Conservation (phyloP, 768 basidiomycete genomes). For the Mycena sanguinolenta region DNA sequence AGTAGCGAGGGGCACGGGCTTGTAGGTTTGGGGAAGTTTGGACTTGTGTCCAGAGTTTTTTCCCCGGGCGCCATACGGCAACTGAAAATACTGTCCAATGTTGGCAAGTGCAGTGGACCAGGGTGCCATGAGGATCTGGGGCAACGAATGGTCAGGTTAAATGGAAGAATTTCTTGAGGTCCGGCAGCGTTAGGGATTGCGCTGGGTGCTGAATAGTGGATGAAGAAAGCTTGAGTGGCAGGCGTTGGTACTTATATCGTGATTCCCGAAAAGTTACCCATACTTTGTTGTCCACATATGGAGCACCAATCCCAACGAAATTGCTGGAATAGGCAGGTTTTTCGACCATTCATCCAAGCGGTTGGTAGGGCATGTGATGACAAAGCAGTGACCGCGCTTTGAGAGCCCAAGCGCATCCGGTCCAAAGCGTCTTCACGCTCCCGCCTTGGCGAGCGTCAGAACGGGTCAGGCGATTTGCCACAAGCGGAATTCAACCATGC, state of each 20-base stretch:
- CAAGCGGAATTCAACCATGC: not conserved
- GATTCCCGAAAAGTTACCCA: not conserved
- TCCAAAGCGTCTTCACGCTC: not conserved
- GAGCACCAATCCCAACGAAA: constrained; percentile 6
- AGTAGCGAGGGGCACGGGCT: constrained; percentile 13
- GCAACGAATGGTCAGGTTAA: not conserved
- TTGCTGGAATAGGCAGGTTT: constrained; percentile 26
- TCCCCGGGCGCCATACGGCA: too few relatives aligned
- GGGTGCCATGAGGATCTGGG: not conserved
- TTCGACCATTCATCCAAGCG: constrained; percentile 15
- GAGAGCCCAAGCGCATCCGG: not conserved
- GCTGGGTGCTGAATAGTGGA: not conserved
- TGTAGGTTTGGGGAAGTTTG: not conserved
- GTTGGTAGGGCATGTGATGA: not conserved
- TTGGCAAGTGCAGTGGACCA: not conserved
- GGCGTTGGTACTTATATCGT: constrained; percentile 13
- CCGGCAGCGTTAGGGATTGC: constrained; percentile 18
- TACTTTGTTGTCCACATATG: constrained; percentile 19
- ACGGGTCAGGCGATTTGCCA: not conserved
- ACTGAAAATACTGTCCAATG: not conserved
- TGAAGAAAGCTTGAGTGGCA: not conserved
- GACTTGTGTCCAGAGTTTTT: constrained; percentile 15
- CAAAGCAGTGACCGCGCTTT: not conserved
- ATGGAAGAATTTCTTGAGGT: not conserved
- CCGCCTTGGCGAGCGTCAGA: not conserved